Evolutionary conservation across 192 early-diverging fungal species (phyloP).

Genomic region (Haplosporangium gracile): DNA sequence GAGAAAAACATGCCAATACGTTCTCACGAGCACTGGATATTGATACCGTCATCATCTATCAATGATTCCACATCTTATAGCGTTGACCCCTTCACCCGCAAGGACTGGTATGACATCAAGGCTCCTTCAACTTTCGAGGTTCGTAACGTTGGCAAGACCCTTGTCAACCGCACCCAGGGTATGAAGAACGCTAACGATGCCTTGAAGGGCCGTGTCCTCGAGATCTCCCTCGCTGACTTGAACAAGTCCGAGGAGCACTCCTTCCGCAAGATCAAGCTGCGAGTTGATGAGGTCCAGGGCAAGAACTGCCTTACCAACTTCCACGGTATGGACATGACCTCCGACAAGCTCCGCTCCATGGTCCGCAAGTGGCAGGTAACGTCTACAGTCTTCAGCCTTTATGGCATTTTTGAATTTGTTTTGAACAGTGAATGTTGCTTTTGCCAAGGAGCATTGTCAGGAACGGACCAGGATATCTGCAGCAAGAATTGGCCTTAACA

Average conservation of each 20-base stretch:
- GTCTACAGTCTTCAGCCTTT: conserved; percentile 71
- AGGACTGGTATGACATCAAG: conserved; percentile 99
- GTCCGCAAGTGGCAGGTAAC: conserved; percentile 99
- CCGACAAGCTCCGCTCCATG: conserved; percentile 99
- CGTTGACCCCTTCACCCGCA: conserved; percentile 99
- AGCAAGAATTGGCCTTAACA: neutral
- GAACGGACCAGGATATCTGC: neutral
- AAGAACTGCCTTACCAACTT: conserved; percentile 99
- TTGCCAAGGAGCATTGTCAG: neutral
- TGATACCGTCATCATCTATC: neutral
- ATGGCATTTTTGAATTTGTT: conserved; percentile 79
- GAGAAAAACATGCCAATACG: neutral
- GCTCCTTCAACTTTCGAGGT: conserved; percentile 96
- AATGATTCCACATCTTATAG: conserved; percentile 58
- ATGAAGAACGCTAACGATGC: conserved; percentile 95
- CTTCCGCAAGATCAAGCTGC: conserved; percentile 98
- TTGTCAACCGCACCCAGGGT: conserved; percentile 99
- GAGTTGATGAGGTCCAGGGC: conserved; percentile 97
- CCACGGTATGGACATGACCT: conserved; percentile 99
- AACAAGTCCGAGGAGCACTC: conserved; percentile 91
- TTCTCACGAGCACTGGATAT: conserved; percentile 2
- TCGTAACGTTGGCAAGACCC: conserved; percentile 97
- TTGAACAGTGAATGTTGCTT: conserved; percentile 93
- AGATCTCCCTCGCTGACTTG: conserved; percentile 97
- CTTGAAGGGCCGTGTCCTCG: conserved; percentile 96